These are phyloP conservation scores for Dissophora ornata DNA, from an alignment of 192 early-diverging fungal species.

Conservation along the genomic window DNA sequence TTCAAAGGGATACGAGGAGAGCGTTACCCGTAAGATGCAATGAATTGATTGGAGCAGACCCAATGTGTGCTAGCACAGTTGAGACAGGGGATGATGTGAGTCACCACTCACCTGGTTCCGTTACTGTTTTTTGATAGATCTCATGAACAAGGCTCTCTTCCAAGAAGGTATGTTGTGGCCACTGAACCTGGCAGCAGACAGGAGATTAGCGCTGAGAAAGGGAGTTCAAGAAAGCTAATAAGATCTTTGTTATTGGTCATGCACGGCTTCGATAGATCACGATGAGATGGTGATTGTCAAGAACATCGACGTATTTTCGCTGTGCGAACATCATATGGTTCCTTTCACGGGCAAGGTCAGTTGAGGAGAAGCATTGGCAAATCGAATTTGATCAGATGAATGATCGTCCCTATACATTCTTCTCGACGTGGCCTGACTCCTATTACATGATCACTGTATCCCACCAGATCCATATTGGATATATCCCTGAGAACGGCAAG, in stretches of 20 bases:
- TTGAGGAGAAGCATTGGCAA: not conserved
- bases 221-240: no score
- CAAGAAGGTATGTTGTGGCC: conserved; percentile 45
- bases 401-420: not conserved
- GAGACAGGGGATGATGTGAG: not conserved
- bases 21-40: conserved; percentile 69
- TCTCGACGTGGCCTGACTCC: no score
- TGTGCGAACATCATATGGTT: conserved; percentile 99
- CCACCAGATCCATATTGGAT: conserved; percentile 95
- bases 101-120: not conserved
- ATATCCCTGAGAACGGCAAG: conserved; percentile 90
- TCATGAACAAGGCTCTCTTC: conserved; percentile 53
- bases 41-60: not conserved
- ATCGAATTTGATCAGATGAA: not conserved
- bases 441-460: no score
- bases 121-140: conserved; percentile 16
- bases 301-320: conserved; percentile 94
- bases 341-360: conserved; percentile 95
- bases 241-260: no score
- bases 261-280: conserved; percentile 69
- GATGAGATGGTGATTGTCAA: conserved; percentile 99
- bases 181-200: not conserved
- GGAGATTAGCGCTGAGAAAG: no score
- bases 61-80: no score
- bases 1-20: conserved; percentile 97